phyloP scores from a whole-genome alignment of 345 rosid species.

The Lepidium sativum region DNA sequence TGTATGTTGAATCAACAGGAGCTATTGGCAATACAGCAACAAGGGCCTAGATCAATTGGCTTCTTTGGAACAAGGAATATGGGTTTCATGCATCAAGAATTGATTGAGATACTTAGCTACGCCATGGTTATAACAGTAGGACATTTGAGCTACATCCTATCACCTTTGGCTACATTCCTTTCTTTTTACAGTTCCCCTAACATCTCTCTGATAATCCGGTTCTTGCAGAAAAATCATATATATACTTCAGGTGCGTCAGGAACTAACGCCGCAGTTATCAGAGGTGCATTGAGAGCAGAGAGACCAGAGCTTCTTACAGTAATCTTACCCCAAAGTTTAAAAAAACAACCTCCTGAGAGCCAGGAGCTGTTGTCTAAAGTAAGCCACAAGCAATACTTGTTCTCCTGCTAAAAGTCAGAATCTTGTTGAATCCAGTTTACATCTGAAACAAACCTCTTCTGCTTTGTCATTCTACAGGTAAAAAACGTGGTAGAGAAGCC shows the following conservation, averaged over 20 bases:
- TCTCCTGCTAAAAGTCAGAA: background rate
- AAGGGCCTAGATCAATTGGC: conserved; percentile 95
- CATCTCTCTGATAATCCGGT: background rate
- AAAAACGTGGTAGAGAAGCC: conserved; percentile 79
- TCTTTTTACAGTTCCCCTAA: background rate
- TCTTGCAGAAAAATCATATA: conserved; percentile 89
- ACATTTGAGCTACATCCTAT: conserved; percentile 9
- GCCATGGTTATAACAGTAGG: conserved; percentile 98
- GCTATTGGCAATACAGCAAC: conserved; percentile 94
- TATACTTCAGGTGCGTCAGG: conserved; percentile 98
- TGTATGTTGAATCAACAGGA: conserved; percentile 44
- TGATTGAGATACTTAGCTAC: conserved; percentile 97
- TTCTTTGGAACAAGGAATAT: conserved; percentile 95
- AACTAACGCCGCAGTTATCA: conserved; percentile 94
- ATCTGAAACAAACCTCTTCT: background rate
- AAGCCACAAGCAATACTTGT: conserved; percentile 33
- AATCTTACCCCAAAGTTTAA: conserved; percentile 82
- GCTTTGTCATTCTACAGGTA: conserved; percentile 39
- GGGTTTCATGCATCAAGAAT: conserved; percentile 99
- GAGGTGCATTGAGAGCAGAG: conserved; percentile 98
- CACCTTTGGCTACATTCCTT: background rate
- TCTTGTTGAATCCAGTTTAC: background rate
- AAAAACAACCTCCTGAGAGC: conserved; percentile 95
- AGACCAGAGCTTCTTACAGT: conserved; percentile 89
- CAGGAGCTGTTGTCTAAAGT: conserved; percentile 86